These are phyloP conservation scores for Fonsecaea pedrosoi DNA, from an alignment of 2,329 filamentous ascomycete genomes.

Conservation along the genomic window DNA sequence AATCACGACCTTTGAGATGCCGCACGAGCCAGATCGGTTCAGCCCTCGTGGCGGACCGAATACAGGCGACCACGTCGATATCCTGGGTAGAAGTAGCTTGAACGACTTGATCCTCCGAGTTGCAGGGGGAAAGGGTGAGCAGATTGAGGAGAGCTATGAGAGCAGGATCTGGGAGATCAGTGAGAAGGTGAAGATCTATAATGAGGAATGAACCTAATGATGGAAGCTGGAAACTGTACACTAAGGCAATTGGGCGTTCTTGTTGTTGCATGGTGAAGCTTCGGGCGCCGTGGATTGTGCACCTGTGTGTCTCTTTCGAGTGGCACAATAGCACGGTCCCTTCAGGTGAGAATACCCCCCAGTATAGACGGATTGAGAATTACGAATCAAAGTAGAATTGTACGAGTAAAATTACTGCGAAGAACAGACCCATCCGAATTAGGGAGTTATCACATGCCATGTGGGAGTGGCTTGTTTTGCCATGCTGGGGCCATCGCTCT, in stretches of 20 bases:
- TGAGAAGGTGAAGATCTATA: slow-evolving; percentile 80
- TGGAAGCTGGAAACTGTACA: neutral
- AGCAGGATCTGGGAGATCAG: slow-evolving; percentile 85
- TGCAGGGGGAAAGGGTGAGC: slow-evolving; percentile 81
- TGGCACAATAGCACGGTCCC: neutral
- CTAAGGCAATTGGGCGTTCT: neutral
- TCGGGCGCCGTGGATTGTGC: neutral
- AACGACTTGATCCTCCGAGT: slow-evolving; percentile 90
- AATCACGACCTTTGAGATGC: slow-evolving; percentile 92
- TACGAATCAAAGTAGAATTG: neutral
- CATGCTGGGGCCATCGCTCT: too few relatives aligned
- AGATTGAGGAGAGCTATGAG: slow-evolving; percentile 76
- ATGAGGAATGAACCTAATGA: slow-evolving; percentile 57
- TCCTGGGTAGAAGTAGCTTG: slow-evolving; percentile 82
- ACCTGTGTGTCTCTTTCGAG: neutral
- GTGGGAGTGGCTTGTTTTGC: neutral
- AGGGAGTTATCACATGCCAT: slow-evolving; percentile 1
- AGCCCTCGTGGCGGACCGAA: slow-evolving; percentile 76
- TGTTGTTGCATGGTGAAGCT: slow-evolving; percentile 19
- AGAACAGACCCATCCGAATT: neutral
- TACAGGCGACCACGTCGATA: slow-evolving; percentile 93
- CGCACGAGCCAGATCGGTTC: slow-evolving; percentile 91
- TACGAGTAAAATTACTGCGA: neutral
- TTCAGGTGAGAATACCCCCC: slow-evolving; percentile 5
- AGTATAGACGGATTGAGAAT: neutral